Conservation (phyloP, 352 stramenopile species). For the Pythium chondricola region DNA sequence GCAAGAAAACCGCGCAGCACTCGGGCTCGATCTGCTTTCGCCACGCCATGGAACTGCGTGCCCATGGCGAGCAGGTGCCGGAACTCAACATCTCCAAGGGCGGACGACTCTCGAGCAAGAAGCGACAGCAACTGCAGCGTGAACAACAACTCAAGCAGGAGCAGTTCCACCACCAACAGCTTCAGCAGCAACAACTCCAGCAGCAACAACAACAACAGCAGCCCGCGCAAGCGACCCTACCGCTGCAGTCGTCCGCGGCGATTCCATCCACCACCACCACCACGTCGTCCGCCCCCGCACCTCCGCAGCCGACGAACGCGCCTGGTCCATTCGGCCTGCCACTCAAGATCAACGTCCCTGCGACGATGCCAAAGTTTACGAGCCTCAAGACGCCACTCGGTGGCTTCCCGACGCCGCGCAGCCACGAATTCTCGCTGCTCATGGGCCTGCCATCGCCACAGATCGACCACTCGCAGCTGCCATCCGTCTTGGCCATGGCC, state of each 20-base stretch:
- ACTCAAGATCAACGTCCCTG: slow-evolving; percentile 70
- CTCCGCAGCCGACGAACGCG: slow-evolving; percentile 4
- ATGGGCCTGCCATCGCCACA: slow-evolving; percentile 62
- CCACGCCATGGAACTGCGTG: slow-evolving; percentile 69
- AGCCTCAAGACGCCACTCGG: slow-evolving; percentile 49
- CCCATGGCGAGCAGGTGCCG: slow-evolving; percentile 59
- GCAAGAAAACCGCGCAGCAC: slow-evolving; percentile 78
- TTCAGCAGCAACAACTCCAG: slow-evolving; percentile 55
- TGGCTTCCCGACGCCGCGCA: slow-evolving; percentile 59
- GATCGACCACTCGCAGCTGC: slow-evolving; percentile 71
- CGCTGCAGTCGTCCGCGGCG: slow-evolving; percentile 2
- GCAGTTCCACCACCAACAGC: slow-evolving; percentile 70
- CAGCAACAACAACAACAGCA: slow-evolving; percentile 23
- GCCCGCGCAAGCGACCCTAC: slow-evolving; percentile 14
- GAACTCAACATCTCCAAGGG: slow-evolving; percentile 78
- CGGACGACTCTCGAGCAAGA: slow-evolving; percentile 61
- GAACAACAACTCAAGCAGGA: slow-evolving; percentile 71
- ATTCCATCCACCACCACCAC: not conserved
- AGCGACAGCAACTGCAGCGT: slow-evolving; percentile 59
- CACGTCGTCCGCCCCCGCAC: not conserved
- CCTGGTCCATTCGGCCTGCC: slow-evolving; percentile 52
- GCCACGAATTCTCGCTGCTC: slow-evolving; percentile 61
- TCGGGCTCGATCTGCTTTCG: slow-evolving; percentile 71
- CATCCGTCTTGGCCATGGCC: slow-evolving; percentile 64
- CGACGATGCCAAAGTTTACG: slow-evolving; percentile 63